A percentile compares a stretch with the other conserved stretches of the same genome.
These are phyloP conservation scores for Aureobasidium lini DNA, from an alignment of 2,329 filamentous ascomycete genomes.

Conservation along the genomic window DNA sequence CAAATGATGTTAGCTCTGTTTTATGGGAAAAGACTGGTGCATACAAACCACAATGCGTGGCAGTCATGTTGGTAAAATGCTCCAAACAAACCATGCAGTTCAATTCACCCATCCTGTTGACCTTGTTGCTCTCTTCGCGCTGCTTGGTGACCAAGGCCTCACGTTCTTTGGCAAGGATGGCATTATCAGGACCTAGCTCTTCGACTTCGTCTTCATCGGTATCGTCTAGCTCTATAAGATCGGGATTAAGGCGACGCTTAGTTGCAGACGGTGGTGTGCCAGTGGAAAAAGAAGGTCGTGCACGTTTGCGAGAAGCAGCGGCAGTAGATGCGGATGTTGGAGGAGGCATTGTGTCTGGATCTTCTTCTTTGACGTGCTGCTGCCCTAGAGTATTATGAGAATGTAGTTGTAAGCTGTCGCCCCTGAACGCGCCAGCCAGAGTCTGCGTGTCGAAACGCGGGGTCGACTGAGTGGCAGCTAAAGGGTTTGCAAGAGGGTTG, in stretches of 20 bases:
- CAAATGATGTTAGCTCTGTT: conserved; percentile 6
- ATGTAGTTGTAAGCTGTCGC: background rate
- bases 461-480: background rate
- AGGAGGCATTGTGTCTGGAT: background rate
- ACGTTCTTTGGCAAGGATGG: conserved; percentile 45
- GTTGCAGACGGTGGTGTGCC: background rate
- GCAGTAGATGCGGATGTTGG: background rate
- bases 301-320: conserved; percentile 1
- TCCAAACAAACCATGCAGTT: conserved; percentile 61
- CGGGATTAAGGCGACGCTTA: background rate
- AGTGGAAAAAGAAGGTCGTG: background rate
- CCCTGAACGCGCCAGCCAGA: background rate
- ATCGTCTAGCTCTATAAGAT: background rate
- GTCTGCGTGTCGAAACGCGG: background rate
- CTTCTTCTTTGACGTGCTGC: background rate
- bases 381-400: background rate
- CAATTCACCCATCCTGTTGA: conserved; percentile 35
- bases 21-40: background rate
- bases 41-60: conserved; percentile 51
- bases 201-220: background rate
- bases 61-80: conserved; percentile 50
- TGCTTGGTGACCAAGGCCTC: conserved; percentile 43
- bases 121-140: conserved; percentile 25
- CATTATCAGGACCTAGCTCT: conserved; percentile 19
- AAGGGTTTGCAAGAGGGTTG: background rate